Evolutionary conservation across 305 asterid genomes (phyloP).

Genomic region (Coffea humblotiana): DNA sequence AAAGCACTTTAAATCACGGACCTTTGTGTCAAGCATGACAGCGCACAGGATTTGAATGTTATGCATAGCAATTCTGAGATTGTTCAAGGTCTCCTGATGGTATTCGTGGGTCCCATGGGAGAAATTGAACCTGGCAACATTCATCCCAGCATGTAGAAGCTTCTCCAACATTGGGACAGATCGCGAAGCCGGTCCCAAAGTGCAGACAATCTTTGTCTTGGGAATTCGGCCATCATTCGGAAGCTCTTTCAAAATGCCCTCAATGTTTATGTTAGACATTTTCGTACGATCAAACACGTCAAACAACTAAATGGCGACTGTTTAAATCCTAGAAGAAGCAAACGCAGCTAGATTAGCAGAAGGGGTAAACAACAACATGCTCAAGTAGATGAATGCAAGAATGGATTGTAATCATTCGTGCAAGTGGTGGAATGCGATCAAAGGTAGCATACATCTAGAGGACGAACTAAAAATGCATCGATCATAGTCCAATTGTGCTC

Average conservation of each 20-base stretch:
- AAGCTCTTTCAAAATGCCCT: slow-evolving; percentile 59
- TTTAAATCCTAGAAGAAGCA: not conserved
- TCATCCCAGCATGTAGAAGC: slow-evolving; percentile 85
- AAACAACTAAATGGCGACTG: not conserved
- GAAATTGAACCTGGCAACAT: slow-evolving; percentile 85
- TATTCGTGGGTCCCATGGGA: slow-evolving; percentile 87
- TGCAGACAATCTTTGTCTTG: slow-evolving; percentile 88
- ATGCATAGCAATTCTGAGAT: slow-evolving; percentile 69
- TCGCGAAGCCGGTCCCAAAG: slow-evolving; percentile 82
- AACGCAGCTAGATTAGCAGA: not conserved
- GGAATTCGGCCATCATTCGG: slow-evolving; percentile 51
- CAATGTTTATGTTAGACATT: slow-evolving; percentile 70
- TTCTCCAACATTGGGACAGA: slow-evolving; percentile 75
- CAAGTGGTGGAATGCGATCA: too few relatives aligned
- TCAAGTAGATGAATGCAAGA: not conserved
- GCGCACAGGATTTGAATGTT: slow-evolving; percentile 73
- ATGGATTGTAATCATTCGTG: not conserved
- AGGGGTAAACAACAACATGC: not conserved
- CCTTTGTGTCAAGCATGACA: slow-evolving; percentile 94
- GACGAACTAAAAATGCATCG: too few relatives aligned
- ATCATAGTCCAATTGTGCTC: too few relatives aligned
- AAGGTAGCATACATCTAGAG: too few relatives aligned
- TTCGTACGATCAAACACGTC: not conserved
- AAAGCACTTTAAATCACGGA: slow-evolving; percentile 1
- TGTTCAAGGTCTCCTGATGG: slow-evolving; percentile 73